Evolutionary conservation across 1,139 yeast species (phyloP), one percentile per base, ranked within the genome.

Genomic region (Pichia norvegensis): DNA sequence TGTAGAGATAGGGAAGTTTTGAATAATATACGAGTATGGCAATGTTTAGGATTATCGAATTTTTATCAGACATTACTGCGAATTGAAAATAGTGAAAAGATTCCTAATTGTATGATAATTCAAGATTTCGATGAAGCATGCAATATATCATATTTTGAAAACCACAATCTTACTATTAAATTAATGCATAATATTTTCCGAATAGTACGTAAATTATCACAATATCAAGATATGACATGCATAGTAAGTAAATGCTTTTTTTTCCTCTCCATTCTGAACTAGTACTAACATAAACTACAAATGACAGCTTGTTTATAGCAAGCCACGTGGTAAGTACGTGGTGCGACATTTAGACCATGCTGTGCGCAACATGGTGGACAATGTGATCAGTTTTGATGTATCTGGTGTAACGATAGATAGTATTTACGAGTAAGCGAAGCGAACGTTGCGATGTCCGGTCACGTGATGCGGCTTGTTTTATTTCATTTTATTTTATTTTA

Each of bases 101-200:
- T 36, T 36, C 39, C 39, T n/a, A 8, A 50, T 16, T 36, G 55
- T 14, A 21, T 59, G 6, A 52, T 60, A 4, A 46, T 62, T n/a
- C 61, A 61, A 44, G 65, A 62, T 41, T 36, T 62, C 6, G 54
- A 52, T 17, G 57, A 52, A n/a, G 47, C 57, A 13, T 59, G 61
- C 42, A 59, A 60, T 40, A 35, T 57, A 10, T 57, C 55, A 23
- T 49, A 50, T 13, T 55, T 51, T 40, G 56, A 53, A 23, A 50
- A 56, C 33, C 55, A 53, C 39, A 46, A 48, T 1, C 23, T 46
- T 48, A 61, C 62, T 2, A 47, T 52, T 6, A 44, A 54, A 14
- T 16, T 51, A 20, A 44, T 58, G 3, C 44, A 52, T 0, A 36
- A 43, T 6, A 43, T 58, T 5, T 23, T 56, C 14, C 43, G 55